Conservation (phyloP, 2,329 filamentous ascomycete genomes). For the Fusarium floridanum region DNA sequence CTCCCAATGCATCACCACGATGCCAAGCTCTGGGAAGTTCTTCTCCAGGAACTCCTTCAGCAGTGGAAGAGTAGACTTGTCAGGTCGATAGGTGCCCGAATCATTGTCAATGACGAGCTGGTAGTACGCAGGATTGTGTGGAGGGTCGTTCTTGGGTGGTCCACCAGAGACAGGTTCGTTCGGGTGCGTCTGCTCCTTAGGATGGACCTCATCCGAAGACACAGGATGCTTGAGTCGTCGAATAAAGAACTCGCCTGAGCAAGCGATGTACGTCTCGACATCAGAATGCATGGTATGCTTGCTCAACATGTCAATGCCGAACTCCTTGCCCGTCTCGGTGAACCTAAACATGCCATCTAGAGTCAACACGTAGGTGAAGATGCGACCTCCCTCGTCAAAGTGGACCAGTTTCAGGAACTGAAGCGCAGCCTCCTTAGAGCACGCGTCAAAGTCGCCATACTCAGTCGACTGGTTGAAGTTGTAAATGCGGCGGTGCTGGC, state of each 20-base stretch:
- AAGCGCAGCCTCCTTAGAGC: slow-evolving; percentile 77
- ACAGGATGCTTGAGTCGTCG: slow-evolving; percentile 71
- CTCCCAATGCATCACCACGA: slow-evolving; percentile 83
- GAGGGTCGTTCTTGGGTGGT: slow-evolving; percentile 59
- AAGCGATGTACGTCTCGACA: slow-evolving; percentile 91
- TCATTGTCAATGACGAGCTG: slow-evolving; percentile 96
- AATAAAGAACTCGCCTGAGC: slow-evolving; percentile 93
- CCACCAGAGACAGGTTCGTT: slow-evolving; percentile 61
- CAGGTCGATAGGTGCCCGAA: slow-evolving; percentile 91
- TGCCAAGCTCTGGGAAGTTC: slow-evolving; percentile 82
- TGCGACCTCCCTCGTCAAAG: slow-evolving; percentile 85
- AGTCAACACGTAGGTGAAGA: slow-evolving; percentile 93
- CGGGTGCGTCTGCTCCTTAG: slow-evolving; percentile 64
- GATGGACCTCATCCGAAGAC: slow-evolving; percentile 57
- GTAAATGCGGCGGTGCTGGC: slow-evolving; percentile 91
- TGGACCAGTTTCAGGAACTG: slow-evolving; percentile 90
- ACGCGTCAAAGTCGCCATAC: slow-evolving; percentile 75
- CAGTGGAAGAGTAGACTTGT: slow-evolving; percentile 78
- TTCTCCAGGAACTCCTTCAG: slow-evolving; percentile 77
- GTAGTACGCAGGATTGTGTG: slow-evolving; percentile 70
- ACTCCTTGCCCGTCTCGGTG: slow-evolving; percentile 95
- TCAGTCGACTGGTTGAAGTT: slow-evolving; percentile 85
- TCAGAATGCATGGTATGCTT: slow-evolving; percentile 99
- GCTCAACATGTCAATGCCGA: slow-evolving; percentile 90
- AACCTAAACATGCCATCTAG: slow-evolving; percentile 89